Percentiles rank a stretch among this genome's conserved stretches.
Evolutionary conservation across 2,329 filamentous ascomycete genomes (phyloP).

Genomic region (Ascochyta lentis): DNA sequence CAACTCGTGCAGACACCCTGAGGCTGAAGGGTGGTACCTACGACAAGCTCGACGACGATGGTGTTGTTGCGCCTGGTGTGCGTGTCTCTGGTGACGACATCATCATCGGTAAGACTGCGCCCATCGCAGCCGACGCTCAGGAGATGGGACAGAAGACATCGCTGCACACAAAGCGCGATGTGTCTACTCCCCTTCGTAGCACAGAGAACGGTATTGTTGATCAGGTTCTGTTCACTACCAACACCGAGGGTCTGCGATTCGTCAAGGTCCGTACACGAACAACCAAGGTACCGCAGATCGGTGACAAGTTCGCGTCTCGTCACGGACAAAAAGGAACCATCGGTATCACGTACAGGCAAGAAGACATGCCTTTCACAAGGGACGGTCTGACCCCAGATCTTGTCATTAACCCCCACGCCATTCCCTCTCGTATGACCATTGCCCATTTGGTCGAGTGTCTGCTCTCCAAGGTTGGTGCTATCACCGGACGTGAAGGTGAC

Average conservation of each 20-base stretch:
- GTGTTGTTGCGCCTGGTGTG: slow-evolving; percentile 90
- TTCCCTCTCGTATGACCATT: slow-evolving; percentile 99
- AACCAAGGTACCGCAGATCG: slow-evolving; percentile 97
- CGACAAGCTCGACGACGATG: slow-evolving; percentile 96
- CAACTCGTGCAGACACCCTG: slow-evolving; percentile 84
- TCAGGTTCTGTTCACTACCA: slow-evolving; percentile 90
- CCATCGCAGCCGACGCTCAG: slow-evolving; percentile 89
- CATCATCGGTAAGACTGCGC: slow-evolving; percentile 98
- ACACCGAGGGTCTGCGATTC: slow-evolving; percentile 91
- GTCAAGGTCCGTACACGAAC: slow-evolving; percentile 97
- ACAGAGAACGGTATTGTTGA: slow-evolving; percentile 98
- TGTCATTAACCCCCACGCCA: slow-evolving; percentile 99
- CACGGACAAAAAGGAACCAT: slow-evolving; percentile 99
- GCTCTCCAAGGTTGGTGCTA: slow-evolving; percentile 90
- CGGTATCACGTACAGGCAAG: slow-evolving; percentile 95
- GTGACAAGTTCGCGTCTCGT: slow-evolving; percentile 98
- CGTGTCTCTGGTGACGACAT: slow-evolving; percentile 98
- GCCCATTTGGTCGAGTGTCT: slow-evolving; percentile 99
- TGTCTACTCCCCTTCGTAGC: slow-evolving; percentile 90
- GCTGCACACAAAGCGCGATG: slow-evolving; percentile 90
- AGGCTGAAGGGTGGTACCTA: slow-evolving; percentile 94
- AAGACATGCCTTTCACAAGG: slow-evolving; percentile 97
- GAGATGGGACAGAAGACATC: slow-evolving; percentile 92
- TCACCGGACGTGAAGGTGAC: slow-evolving; percentile 95
- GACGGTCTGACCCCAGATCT: slow-evolving; percentile 93